Base-by-base conservation (phyloP, 2,329 filamentous ascomycete species). In the Botrytis squamosa region DNA sequence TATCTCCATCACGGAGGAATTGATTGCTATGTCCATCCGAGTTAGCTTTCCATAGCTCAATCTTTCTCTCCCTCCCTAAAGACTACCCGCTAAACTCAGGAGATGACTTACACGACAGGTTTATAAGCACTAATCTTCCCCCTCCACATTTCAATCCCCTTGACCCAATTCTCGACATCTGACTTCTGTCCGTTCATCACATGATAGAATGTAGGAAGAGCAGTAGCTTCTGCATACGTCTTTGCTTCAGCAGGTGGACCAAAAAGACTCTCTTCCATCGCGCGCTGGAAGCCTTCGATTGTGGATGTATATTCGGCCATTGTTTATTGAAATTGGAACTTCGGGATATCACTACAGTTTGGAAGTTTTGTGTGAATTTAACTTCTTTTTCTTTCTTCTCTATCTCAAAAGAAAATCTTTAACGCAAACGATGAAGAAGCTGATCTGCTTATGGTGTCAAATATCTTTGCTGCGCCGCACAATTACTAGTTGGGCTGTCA, bases 231-330 rank as follows among this genome's bases (percentile, higher is more conserved):
- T 40, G 44, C 55, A 33, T 70, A 70, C 14, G 29, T 57, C 10
- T 70, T 60, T 33, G 57, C 40, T 36, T 63, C 68, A 16, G 46
- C 38, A 12, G 68, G 29, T 36, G 55, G 29, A 9, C 68, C 55
- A 8, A 38, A 49, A 16, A 64, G 59, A 33, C 69, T 64, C 68
- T 42, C 33, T 22, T 71, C 40, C 59, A 55, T 71, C 2, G 69
- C 59, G 7, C 59, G 59, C 33, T 71, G 70, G 44, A 71, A 71
- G 38, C 59, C 60, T 64, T 64, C 46, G 10, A 40, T 36, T 5
- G 70, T 65, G 36, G 59, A 49, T 33, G 59, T 25, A 46, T 33
- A 71, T 38, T 71, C 60, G 18, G 70, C 55, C 60, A 65, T 71
- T 33, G 4, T 18, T 33, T 14, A 40, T 33, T 7, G 25, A 29